A percentile compares a stretch with the other conserved stretches of the same genome.
Conservation (phyloP, 2,329 filamentous ascomycete genomes). For the Cercospora beticola region DNA sequence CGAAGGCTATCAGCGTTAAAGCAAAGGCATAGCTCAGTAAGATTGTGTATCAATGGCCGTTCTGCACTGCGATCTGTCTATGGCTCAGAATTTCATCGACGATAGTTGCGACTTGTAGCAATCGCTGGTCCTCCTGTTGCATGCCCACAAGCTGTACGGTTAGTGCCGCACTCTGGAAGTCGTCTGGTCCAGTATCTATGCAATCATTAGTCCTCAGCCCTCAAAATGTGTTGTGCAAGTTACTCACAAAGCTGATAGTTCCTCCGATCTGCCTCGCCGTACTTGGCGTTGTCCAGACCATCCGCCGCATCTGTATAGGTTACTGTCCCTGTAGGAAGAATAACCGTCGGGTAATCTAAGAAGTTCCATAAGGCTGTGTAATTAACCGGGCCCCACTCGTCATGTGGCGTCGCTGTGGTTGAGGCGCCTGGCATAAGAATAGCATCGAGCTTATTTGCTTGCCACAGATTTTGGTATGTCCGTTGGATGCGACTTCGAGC, state of each 20-base stretch:
- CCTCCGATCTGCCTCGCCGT: slow-evolving; percentile 16
- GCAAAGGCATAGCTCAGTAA: neutral
- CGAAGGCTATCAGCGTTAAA: slow-evolving; percentile 2
- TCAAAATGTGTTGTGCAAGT: no score
- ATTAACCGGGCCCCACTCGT: slow-evolving; percentile 24
- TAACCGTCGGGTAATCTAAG: slow-evolving; percentile 11
- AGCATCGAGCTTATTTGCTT: slow-evolving; percentile 51
- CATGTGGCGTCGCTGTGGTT: slow-evolving; percentile 23
- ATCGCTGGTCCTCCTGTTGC: slow-evolving; percentile 34
- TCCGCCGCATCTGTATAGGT: slow-evolving; percentile 8
- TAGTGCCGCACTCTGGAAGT: slow-evolving; percentile 33
- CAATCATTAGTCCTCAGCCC: neutral
- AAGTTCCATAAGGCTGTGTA: slow-evolving; percentile 31
- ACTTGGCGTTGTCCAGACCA: slow-evolving; percentile 13
- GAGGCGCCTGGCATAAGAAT: slow-evolving; percentile 46
- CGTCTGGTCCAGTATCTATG: slow-evolving; percentile 36
- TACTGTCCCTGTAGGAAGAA: slow-evolving; percentile 4
- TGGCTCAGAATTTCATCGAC: slow-evolving; percentile 34
- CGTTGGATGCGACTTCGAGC: slow-evolving; percentile 12
- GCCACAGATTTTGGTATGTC: slow-evolving; percentile 43
- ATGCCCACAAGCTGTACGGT: slow-evolving; percentile 38
- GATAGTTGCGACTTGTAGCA: slow-evolving; percentile 29
- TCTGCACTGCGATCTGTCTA: neutral
- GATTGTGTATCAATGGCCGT: neutral
- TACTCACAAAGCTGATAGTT: slow-evolving; percentile 31